phyloP scores from a whole-genome alignment of 202 grass and related monocot species.

The Schoenoplectus triqueter region DNA sequence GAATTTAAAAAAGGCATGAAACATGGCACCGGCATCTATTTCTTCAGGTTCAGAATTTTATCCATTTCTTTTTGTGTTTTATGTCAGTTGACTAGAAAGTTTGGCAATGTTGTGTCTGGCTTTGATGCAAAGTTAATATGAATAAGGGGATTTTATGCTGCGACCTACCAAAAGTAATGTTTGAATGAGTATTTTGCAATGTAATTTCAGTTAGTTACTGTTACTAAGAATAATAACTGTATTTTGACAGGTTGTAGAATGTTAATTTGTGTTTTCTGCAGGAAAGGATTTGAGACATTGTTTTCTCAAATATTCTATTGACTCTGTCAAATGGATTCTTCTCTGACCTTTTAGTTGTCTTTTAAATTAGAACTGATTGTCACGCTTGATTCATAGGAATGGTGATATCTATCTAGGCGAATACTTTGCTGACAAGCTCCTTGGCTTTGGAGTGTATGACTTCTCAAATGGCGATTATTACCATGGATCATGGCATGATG shows the following conservation, averaged over 20 bases:
- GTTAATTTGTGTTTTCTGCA: not conserved
- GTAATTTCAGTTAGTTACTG: not conserved
- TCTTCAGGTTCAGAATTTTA: constrained; percentile 56
- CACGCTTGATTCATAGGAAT: constrained; percentile 37
- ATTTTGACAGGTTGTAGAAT: not conserved
- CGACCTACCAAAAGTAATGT: not conserved
- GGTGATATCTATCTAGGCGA: constrained; percentile 46
- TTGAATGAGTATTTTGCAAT: no score
- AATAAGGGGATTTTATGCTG: not conserved
- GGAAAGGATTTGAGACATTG: not conserved
- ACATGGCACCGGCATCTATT: constrained; percentile 75
- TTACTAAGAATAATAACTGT: not conserved
- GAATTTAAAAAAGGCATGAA: constrained; percentile 88
- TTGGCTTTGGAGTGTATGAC: constrained; percentile 49
- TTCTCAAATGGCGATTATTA: constrained; percentile 48
- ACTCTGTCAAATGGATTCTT: not conserved
- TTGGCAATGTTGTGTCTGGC: not conserved
- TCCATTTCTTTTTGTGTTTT: constrained; percentile 4
- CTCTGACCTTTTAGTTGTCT: not conserved
- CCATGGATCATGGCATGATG: constrained; percentile 52
- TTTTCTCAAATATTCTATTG: not conserved
- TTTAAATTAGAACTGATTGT: not conserved
- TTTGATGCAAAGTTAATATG: not conserved
- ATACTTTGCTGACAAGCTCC: constrained; percentile 48
- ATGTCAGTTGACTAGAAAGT: no score